phyloP scores from a whole-genome alignment of 768 basidiomycete genomes.

The Podaxis pistillaris region DNA sequence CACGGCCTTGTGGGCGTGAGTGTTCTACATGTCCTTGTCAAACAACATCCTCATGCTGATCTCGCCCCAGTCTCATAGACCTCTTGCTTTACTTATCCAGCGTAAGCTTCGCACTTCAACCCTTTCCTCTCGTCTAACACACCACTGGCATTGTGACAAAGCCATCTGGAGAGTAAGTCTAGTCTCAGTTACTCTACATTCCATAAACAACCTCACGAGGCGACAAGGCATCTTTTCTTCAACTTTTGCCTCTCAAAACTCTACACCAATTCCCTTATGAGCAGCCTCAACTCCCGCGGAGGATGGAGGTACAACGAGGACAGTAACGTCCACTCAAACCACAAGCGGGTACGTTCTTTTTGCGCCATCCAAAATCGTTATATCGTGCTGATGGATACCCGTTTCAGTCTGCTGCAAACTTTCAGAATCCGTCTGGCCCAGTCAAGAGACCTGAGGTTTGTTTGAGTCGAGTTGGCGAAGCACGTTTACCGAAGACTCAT shows the following conservation, averaged over 20 bases:
- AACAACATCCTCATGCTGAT: neutral
- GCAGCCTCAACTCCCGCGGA: slow-evolving; percentile 32
- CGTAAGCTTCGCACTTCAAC: slow-evolving; percentile 13
- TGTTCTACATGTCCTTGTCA: neutral
- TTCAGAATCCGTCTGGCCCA: neutral
- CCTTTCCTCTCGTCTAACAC: neutral
- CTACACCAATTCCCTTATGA: slow-evolving; percentile 41
- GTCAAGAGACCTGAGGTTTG: slow-evolving; percentile 8
- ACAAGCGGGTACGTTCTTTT: slow-evolving; percentile 1
- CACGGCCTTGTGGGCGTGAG: slow-evolving; percentile 13
- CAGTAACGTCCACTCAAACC: neutral
- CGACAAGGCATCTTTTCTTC: slow-evolving; percentile 34
- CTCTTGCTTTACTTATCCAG: slow-evolving; percentile 21
- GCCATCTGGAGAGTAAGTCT: slow-evolving; percentile 18
- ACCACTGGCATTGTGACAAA: neutral
- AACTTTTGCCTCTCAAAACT: slow-evolving; percentile 39
- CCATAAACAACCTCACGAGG: neutral
- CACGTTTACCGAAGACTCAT: neutral
- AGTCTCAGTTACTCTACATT: neutral
- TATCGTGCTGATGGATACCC: neutral
- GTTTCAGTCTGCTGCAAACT: slow-evolving; percentile 2
- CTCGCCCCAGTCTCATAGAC: slow-evolving; percentile 17
- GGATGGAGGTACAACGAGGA: slow-evolving; percentile 26
- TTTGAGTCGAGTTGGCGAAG: neutral
- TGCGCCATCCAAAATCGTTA: neutral